These are phyloP conservation scores for Casuarina cunninghamiana DNA, from an alignment of 306 rosid species.

Conservation along the genomic window DNA sequence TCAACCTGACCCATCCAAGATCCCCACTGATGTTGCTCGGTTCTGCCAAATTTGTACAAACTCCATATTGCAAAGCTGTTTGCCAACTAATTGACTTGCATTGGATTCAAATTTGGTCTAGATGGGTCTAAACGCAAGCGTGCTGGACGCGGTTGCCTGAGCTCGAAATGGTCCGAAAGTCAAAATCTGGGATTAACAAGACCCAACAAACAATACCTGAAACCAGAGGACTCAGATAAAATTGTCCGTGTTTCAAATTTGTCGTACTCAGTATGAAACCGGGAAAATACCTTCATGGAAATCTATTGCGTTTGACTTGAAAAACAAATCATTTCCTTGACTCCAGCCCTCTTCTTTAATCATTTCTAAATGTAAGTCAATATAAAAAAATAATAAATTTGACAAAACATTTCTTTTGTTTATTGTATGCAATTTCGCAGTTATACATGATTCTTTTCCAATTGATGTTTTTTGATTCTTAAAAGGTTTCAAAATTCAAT, in stretches of 20 bases:
- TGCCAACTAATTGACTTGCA: slow-evolving; percentile 23
- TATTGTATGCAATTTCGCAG: too few relatives aligned
- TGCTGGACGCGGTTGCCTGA: neutral
- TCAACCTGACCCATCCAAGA: neutral
- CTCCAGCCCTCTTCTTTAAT: neutral
- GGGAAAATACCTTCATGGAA: slow-evolving; percentile 4
- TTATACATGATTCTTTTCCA: too few relatives aligned
- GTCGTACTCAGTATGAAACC: slow-evolving; percentile 12
- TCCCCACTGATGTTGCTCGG: neutral
- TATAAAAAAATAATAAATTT: too few relatives aligned
- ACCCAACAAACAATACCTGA: neutral
- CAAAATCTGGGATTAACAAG: neutral
- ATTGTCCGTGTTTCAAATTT: neutral
- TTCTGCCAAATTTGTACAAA: neutral
- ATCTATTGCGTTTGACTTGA: slow-evolving; percentile 17
- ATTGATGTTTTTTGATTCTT: too few relatives aligned
- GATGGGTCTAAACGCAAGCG: too few relatives aligned
- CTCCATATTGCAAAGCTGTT: slow-evolving; percentile 13
- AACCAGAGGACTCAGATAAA: too few relatives aligned
- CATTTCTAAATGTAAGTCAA: too few relatives aligned
- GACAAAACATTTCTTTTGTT: too few relatives aligned
- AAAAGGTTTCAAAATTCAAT: too few relatives aligned
- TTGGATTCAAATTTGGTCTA: neutral
- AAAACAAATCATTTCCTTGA: neutral
- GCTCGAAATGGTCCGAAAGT: neutral